A percentile compares a stretch with the other conserved stretches of the same genome.
Evolutionary conservation across 805 yeast genomes (phyloP).

Genomic region (Wickerhamiella australiensis): DNA sequence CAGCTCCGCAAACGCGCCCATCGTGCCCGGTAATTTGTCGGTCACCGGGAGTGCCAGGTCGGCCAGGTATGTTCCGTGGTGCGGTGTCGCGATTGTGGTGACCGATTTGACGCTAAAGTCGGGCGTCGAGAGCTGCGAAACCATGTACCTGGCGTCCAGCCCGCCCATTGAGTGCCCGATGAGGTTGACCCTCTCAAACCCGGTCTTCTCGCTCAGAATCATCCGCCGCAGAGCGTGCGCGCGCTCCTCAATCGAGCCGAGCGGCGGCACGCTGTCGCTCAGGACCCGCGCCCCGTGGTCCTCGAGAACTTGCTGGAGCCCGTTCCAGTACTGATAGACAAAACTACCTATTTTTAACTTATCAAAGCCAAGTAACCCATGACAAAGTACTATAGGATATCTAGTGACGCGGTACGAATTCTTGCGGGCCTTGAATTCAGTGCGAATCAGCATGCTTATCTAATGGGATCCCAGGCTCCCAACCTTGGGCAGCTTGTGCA

Average conservation of each 20-base stretch:
- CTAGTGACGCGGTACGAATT: slow-evolving; percentile 16
- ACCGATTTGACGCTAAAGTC: slow-evolving; percentile 54
- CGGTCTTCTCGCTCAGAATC: slow-evolving; percentile 27
- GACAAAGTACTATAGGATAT: slow-evolving; percentile 68
- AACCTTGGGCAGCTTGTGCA: too few relatives aligned
- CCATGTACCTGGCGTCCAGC: slow-evolving; percentile 65
- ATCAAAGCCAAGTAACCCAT: slow-evolving; percentile 80
- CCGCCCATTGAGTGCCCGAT: slow-evolving; percentile 96
- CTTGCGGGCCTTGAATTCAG: slow-evolving; percentile 19
- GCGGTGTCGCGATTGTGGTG: slow-evolving; percentile 84
- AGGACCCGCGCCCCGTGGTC: slow-evolving; percentile 54
- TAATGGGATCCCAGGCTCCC: too few relatives aligned
- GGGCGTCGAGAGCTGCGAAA: slow-evolving; percentile 39
- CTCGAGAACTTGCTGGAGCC: slow-evolving; percentile 52
- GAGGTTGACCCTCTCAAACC: slow-evolving; percentile 43
- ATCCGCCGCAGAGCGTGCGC: slow-evolving; percentile 46
- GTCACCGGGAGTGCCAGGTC: slow-evolving; percentile 40
- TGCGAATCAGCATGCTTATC: slow-evolving; percentile 5
- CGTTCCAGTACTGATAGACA: slow-evolving; percentile 69
- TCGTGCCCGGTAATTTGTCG: slow-evolving; percentile 20
- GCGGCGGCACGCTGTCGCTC: slow-evolving; percentile 71
- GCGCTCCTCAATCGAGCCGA: slow-evolving; percentile 60
- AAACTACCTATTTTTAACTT: slow-evolving; percentile 30
- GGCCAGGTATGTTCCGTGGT: slow-evolving; percentile 74
- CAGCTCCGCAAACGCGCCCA: slow-evolving; percentile 45